Base-by-base conservation (phyloP, 2,329 filamentous ascomycete genomes). In the Boeremia lycopersici region DNA sequence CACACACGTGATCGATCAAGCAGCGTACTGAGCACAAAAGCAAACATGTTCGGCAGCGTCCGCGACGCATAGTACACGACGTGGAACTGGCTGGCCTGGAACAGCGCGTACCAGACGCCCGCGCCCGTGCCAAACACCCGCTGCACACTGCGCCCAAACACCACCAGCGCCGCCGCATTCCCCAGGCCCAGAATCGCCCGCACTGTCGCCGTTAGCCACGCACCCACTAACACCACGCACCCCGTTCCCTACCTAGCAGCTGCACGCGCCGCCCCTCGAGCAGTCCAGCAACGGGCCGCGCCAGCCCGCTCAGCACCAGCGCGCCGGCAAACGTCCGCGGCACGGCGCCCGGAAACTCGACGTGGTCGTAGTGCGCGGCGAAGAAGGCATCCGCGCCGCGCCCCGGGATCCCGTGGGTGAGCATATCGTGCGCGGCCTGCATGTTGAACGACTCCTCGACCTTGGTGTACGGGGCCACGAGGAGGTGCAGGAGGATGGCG, bases 381-480 rank as follows among this genome's bases (percentile, higher is more conserved):
- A 95, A 77, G 34, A 80, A 82, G 11, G 79, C 72, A 46, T 78
- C 70, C 13, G 83, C 72, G 63, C 87, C 79, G 17, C 76, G 72
- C 1, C 79, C 82, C 0, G 91, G 90, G 1, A 90, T 86, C 23
- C 92, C 92, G 72, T 95, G 91, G 33, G 84, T 83, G 56, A 96
- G 76, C 31, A 99, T 89, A 74, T 99, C 95, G 75, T 98, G 95
- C 3, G 87, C 84, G 6, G 95, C 95, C 75, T 99, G 95, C 54
- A 98, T 86, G 74, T 96, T 96, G 84, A 99, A 98, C 0, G 93
- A 98, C 76, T 99, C 95, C 75, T 99, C 95, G 56, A 99, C 95
- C 76, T 99, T 99, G 53, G 93, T 97, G 78, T 96, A 93, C 0
- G 95, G 95, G 10, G 93, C 86, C 23, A 86, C 73, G 57, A 86